Base-by-base conservation (phyloP, 139 green algal genomes). In the Auxenochlorella protothecoides region DNA sequence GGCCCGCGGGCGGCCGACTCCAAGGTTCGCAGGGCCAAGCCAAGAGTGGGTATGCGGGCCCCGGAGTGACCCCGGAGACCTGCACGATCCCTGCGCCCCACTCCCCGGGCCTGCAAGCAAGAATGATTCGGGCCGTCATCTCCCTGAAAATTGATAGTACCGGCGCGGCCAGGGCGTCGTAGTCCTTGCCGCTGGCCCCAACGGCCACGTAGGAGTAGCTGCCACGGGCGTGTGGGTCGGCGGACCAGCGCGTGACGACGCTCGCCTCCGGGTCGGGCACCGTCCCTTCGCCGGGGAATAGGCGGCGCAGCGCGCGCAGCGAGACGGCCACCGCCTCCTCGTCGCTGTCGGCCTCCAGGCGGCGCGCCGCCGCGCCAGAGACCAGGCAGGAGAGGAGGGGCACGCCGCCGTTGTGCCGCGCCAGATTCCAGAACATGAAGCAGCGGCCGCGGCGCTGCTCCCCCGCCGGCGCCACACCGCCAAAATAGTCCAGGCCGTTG, bases 361-460 rank as follows among this genome's bases (percentile, higher is more conserved):
- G 63, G n/a, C 76, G 44, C 13, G 84, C 89, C 3, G 89, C 87
- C 57, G 86, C 74, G 14, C 83, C 83, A 44, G 91, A 84, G 59
- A 97, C 83, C 64, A 98, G 88, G 9, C 95, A 3, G 85, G 85
- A 92, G 5, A 86, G 83, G 63, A 98, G 86, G 66, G 96, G 74
- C 5, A 80, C 68, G 8, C 78, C 89, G n/a, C 90, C 90, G 64
- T 85, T 85, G 68, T 89, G 82, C 70, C 71, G 51, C 5, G 79
- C 70, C 69, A 89, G 93, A 93, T 74, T 96, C 15, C 81, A 90
- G 85, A 98, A 98, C 74, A 97, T 96, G 4, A 98, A 83, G 80
- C 94, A 98, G 80, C 80, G 91, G 55, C 88, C 78, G n/a, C 93
- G 93, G 3, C 88, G 81, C 6, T 84, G 56, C 13, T 66, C 63